phyloP scores from a whole-genome alignment of 2,329 filamentous ascomycete genomes.

The Cytospora piceicola region DNA sequence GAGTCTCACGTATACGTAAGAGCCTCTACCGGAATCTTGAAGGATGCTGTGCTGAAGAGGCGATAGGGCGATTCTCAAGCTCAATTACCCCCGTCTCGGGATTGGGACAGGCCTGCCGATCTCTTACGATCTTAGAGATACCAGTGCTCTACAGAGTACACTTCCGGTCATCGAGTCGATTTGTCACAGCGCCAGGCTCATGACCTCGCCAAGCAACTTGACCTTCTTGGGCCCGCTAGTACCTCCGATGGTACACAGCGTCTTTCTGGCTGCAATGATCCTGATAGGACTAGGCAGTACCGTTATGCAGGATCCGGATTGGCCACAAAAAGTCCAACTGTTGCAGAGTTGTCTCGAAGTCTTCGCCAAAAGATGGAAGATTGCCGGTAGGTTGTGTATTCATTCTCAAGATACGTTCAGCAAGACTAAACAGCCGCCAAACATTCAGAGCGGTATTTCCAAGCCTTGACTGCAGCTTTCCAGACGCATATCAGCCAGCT shows the following conservation, averaged over 20 bases:
- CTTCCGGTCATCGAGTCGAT: conserved; percentile 34
- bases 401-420: neutral
- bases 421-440: neutral
- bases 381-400: conserved; percentile 35
- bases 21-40: conserved; percentile 18
- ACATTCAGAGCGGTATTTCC: conserved; percentile 24
- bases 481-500: conserved; percentile 21
- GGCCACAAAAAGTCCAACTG: conserved; percentile 35
- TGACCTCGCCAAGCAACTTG: conserved; percentile 29
- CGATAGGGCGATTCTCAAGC: conserved; percentile 37
- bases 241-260: conserved; percentile 35
- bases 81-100: conserved; percentile 37
- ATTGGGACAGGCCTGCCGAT: conserved; percentile 18
- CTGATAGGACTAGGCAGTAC: conserved; percentile 36
- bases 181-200: conserved; percentile 32
- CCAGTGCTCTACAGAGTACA: conserved; percentile 32
- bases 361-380: conserved; percentile 36
- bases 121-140: conserved; percentile 23
- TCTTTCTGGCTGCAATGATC: conserved; percentile 35
- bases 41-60: conserved; percentile 28
- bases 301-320: conserved; percentile 33
- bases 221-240: conserved; percentile 31
- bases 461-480: conserved; percentile 26
- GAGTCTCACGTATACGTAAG: conserved; percentile 38
- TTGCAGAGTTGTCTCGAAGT: conserved; percentile 34